Evolutionary conservation across 371 early-diverging fungal species (phyloP).

Genomic region (Actinomucor elegans): DNA sequence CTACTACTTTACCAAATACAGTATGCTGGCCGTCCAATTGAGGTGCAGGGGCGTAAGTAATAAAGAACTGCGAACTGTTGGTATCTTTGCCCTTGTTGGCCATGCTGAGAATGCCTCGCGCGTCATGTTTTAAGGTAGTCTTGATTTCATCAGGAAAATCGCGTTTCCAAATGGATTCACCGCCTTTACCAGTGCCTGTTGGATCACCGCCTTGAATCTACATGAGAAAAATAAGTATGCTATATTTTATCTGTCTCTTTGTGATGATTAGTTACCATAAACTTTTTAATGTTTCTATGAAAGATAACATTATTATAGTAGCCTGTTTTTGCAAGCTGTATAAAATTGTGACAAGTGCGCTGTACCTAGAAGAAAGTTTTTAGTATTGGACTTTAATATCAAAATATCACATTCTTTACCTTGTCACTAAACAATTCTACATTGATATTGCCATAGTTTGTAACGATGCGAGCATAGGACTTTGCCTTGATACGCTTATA

Average conservation of each 20-base stretch:
- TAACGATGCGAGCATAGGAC: constrained; percentile 75
- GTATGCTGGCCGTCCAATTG: constrained; percentile 94
- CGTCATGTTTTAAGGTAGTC: constrained; percentile 70
- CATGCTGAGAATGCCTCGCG: constrained; percentile 81
- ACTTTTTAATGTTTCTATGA: constrained; percentile 88
- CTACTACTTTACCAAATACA: constrained; percentile 85
- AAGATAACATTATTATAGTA: constrained; percentile 83
- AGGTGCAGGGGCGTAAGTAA: constrained; percentile 76
- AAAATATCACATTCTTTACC: constrained; percentile 26
- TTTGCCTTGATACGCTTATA: constrained; percentile 75
- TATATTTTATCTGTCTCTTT: not conserved
- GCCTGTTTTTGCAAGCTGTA: constrained; percentile 79
- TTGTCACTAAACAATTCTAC: constrained; percentile 83
- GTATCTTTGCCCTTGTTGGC: constrained; percentile 90
- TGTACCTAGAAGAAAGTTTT: too few species aligned
- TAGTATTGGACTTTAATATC: too few species aligned
- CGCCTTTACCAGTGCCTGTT: constrained; percentile 89
- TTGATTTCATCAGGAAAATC: constrained; percentile 85
- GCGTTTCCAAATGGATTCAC: constrained; percentile 79
- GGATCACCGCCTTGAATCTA: constrained; percentile 95
- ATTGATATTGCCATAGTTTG: constrained; percentile 86
- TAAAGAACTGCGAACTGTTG: constrained; percentile 88
- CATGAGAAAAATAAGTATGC: not conserved
- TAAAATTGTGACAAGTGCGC: constrained; percentile 89
- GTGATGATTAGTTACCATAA: too few species aligned